These are phyloP conservation scores for Vaccinium corymbosum DNA, from an alignment of 148 eudicot species.

Conservation along the genomic window DNA sequence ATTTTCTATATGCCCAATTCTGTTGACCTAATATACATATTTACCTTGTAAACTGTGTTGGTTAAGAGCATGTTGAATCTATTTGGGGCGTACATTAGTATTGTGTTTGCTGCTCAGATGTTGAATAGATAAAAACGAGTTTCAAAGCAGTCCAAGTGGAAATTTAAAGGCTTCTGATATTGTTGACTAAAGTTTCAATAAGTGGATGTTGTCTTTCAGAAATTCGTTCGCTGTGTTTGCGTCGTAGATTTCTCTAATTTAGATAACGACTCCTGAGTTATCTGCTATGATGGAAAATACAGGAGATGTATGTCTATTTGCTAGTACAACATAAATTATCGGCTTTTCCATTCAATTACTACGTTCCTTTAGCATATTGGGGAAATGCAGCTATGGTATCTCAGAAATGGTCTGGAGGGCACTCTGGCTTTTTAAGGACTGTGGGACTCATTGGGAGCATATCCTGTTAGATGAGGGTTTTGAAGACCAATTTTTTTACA, in stretches of 20 bases:
- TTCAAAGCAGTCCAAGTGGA: not conserved
- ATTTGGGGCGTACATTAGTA: not conserved
- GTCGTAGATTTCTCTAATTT: not conserved
- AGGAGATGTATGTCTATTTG: not conserved
- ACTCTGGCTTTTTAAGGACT: not conserved
- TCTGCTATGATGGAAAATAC: not conserved
- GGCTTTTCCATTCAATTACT: not conserved
- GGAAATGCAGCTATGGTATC: not conserved
- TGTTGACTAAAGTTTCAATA: not conserved
- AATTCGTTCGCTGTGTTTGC: not conserved
- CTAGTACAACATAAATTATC: not conserved
- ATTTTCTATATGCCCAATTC: not conserved
- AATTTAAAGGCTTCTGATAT: not conserved
- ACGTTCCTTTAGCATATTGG: not conserved
- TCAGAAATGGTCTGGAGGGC: not conserved
- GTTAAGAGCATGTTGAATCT: conserved; percentile 2
- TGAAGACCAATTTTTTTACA: not conserved
- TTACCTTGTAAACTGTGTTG: conserved; percentile 7
- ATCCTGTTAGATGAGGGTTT: not conserved
- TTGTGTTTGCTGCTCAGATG: not conserved
- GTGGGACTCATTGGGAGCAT: not conserved
- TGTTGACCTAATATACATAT: not conserved
- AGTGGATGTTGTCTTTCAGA: not conserved
- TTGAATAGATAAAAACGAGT: not conserved
- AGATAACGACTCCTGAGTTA: conserved; percentile 1